These are phyloP conservation scores for Wallemia mellicola DNA, from an alignment of 1,284 basidiomycete genomes.

Conservation along the genomic window DNA sequence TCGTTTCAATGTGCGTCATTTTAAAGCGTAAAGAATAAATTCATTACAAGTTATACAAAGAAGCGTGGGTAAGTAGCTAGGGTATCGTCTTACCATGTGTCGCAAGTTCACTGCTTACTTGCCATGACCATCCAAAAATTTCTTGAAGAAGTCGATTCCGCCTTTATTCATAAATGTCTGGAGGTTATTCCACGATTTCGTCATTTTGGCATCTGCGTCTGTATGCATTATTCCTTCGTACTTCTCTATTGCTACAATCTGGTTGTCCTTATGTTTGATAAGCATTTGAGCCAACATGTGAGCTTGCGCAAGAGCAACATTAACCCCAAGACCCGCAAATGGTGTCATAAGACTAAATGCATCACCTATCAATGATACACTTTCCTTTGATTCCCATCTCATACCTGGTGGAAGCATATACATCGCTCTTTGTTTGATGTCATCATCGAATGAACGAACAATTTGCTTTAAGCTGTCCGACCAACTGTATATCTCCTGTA, in stretches of 20 bases:
- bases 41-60: no score
- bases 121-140: no score
- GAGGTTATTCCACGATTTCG: neutral
- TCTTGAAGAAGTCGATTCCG: neutral
- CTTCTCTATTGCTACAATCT: neutral
- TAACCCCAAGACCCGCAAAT: neutral
- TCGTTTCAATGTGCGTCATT: no score
- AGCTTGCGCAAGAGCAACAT: neutral
- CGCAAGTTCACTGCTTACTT: no score
- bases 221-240: neutral
- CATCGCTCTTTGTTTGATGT: slow-evolving; percentile 1
- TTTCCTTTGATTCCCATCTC: neutral
- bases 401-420: slow-evolving; percentile 3
- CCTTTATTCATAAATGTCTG: neutral
- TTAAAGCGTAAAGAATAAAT: no score
- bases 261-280: neutral
- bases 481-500: neutral
- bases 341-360: neutral
- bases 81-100: no score
- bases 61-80: no score
- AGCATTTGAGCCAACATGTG: neutral
- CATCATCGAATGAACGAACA: slow-evolving; percentile 5
- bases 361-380: neutral
- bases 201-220: neutral
- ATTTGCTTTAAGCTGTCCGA: neutral